A percentile compares a stretch with the other conserved stretches of the same genome.
phyloP scores from a whole-genome alignment of 2,329 filamentous ascomycete genomes.

The Pseudocercospora fuligena region DNA sequence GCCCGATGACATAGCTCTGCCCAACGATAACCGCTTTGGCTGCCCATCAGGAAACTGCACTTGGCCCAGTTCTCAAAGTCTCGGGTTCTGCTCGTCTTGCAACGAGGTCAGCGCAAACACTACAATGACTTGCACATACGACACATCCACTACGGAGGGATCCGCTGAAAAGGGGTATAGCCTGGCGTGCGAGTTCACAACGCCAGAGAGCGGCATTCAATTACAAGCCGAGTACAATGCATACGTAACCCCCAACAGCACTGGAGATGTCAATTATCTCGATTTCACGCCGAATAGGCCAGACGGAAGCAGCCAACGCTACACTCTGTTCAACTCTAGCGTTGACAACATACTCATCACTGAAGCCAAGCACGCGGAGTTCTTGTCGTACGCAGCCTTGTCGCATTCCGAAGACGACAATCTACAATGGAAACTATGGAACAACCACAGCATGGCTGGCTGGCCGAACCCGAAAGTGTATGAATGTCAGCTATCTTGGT shows the following conservation, averaged over 20 bases:
- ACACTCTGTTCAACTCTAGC: slow-evolving; percentile 1
- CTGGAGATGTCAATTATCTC: background rate
- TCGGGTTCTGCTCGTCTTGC: slow-evolving; percentile 1
- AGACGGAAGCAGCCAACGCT: slow-evolving; percentile 8
- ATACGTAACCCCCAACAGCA: background rate
- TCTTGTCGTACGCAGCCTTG: background rate
- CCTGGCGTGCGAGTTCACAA: background rate
- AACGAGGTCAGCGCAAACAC: background rate
- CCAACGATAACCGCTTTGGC: background rate
- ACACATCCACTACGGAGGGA: background rate
- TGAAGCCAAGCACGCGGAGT: background rate
- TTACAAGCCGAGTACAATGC: background rate
- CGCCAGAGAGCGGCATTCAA: background rate
- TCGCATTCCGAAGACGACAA: background rate
- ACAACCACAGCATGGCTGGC: background rate
- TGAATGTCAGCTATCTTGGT: slow-evolving; percentile 3
- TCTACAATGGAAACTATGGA: slow-evolving; percentile 1
- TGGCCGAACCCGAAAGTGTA: background rate
- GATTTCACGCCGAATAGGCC: background rate
- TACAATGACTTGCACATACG: background rate
- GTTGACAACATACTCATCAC: background rate
- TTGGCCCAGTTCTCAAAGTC: background rate
- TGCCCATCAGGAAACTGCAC: slow-evolving; percentile 4
- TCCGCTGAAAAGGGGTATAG: background rate
- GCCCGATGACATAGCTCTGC: background rate